phyloP scores from a whole-genome alignment of 2,329 filamentous ascomycete species.

The Akanthomyces muscarius region DNA sequence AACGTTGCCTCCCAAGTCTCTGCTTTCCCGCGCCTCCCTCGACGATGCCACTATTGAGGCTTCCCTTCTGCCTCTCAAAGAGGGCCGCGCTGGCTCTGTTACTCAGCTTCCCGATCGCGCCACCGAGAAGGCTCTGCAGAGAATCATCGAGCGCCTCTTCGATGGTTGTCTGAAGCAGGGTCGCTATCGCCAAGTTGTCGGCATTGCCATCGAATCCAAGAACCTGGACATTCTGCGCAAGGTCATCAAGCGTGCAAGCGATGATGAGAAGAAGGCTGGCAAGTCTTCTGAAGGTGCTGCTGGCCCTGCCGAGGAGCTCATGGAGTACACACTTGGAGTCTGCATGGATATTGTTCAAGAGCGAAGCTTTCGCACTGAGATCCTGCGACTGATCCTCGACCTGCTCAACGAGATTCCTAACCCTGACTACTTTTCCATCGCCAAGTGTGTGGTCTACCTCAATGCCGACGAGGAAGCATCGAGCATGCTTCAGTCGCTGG shows the following conservation, averaged over 20 bases:
- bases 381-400: constrained; percentile 86
- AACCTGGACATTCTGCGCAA: constrained; percentile 82
- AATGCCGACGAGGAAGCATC: constrained; percentile 90
- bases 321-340: constrained; percentile 93
- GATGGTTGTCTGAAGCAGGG: constrained; percentile 82
- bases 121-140: constrained; percentile 75
- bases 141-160: constrained; percentile 83
- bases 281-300: constrained; percentile 47
- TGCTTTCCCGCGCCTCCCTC: constrained; percentile 78
- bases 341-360: constrained; percentile 99
- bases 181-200: constrained; percentile 91
- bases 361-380: constrained; percentile 75
- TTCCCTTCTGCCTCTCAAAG: constrained; percentile 52
- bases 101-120: constrained; percentile 63
- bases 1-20: constrained; percentile 85
- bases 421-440: constrained; percentile 96
- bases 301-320: constrained; percentile 78
- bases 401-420: constrained; percentile 89
- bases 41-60: constrained; percentile 60
- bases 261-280: constrained; percentile 69
- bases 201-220: constrained; percentile 92
- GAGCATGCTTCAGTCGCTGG: constrained; percentile 75
- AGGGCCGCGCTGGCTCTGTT: constrained; percentile 55
- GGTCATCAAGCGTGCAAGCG: constrained; percentile 83
- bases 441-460: constrained; percentile 94